Percentiles rank a stretch among this genome's conserved stretches.
Evolutionary conservation across 2,329 filamentous ascomycete species (phyloP).

Genomic region (Trichothecium roseum): DNA sequence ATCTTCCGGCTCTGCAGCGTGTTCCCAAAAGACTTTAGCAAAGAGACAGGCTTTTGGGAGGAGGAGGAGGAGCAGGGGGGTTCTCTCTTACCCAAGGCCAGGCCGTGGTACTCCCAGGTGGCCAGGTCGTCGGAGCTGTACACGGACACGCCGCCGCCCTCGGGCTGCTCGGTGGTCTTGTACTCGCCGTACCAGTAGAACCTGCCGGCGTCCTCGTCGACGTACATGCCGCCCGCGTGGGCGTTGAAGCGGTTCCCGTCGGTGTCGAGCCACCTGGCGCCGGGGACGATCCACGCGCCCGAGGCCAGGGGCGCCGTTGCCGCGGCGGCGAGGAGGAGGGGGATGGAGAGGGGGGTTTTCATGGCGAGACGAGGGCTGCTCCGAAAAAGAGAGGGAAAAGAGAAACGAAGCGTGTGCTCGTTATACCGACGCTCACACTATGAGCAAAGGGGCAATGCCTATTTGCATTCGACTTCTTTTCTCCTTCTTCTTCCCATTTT

Average conservation of each 20-base stretch:
- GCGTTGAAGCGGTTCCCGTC: conserved; percentile 50
- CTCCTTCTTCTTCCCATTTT: too few relatives aligned
- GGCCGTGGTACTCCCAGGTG: conserved; percentile 46
- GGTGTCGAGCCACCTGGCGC: conserved; percentile 49
- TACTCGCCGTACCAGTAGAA: conserved; percentile 55
- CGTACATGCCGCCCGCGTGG: conserved; percentile 46
- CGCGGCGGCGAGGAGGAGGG: background rate
- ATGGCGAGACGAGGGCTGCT: background rate
- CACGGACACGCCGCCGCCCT: conserved; percentile 50
- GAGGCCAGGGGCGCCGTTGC: background rate
- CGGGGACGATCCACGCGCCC: conserved; percentile 54
- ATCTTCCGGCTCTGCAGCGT: conserved; percentile 32
- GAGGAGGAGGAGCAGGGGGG: background rate
- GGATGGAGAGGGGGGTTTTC: background rate
- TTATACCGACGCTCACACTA: too few relatives aligned
- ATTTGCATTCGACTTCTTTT: too few relatives aligned
- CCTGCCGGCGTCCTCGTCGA: conserved; percentile 39
- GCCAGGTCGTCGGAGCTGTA: conserved; percentile 51
- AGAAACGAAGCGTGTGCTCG: too few relatives aligned
- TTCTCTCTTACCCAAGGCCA: conserved; percentile 36
- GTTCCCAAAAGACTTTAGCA: background rate
- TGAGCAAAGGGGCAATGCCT: too few relatives aligned
- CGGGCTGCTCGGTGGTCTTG: conserved; percentile 45
- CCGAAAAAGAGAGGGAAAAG: too few relatives aligned
- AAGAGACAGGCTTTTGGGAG: background rate